phyloP scores from a whole-genome alignment of 805 yeast genomes.

The Grigorovia humatica region DNA sequence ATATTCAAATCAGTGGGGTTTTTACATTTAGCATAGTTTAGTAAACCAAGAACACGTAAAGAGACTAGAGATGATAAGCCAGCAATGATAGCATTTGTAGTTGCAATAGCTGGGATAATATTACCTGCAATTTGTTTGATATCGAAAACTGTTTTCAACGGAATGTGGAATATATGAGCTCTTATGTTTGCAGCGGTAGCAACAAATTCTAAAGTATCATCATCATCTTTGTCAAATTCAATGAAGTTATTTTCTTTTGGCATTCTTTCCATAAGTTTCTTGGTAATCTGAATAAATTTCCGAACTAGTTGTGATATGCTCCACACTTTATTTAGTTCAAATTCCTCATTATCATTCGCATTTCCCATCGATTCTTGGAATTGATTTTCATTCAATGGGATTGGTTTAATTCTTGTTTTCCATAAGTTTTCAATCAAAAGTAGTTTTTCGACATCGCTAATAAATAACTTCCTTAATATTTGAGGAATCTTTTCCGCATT shows the following conservation, averaged over 20 bases:
- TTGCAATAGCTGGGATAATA: slow-evolving; percentile 96
- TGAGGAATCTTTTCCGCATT: slow-evolving; percentile 27
- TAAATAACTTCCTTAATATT: slow-evolving; percentile 52
- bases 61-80: slow-evolving; percentile 78
- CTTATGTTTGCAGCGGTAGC: slow-evolving; percentile 76
- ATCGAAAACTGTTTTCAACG: slow-evolving; percentile 67
- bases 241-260: slow-evolving; percentile 30
- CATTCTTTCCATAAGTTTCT: slow-evolving; percentile 41
- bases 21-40: slow-evolving; percentile 24
- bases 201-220: slow-evolving; percentile 81
- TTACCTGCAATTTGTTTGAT: slow-evolving; percentile 94
- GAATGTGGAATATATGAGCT: slow-evolving; percentile 59
- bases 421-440: slow-evolving; percentile 63
- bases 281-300: slow-evolving; percentile 43
- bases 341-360: slow-evolving; percentile 9
- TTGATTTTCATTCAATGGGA: slow-evolving; percentile 35
- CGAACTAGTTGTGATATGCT: slow-evolving; percentile 48
- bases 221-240: slow-evolving; percentile 90
- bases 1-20: slow-evolving; percentile 32
- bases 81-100: slow-evolving; percentile 91
- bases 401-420: slow-evolving; percentile 63
- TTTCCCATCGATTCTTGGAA: not conserved
- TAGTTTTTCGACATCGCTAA: slow-evolving; percentile 69
- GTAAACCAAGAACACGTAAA: slow-evolving; percentile 37
- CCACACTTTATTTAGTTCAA: slow-evolving; percentile 41